Conservation (phyloP, 2,329 filamentous ascomycete species). For the Alternaria consortialis region DNA sequence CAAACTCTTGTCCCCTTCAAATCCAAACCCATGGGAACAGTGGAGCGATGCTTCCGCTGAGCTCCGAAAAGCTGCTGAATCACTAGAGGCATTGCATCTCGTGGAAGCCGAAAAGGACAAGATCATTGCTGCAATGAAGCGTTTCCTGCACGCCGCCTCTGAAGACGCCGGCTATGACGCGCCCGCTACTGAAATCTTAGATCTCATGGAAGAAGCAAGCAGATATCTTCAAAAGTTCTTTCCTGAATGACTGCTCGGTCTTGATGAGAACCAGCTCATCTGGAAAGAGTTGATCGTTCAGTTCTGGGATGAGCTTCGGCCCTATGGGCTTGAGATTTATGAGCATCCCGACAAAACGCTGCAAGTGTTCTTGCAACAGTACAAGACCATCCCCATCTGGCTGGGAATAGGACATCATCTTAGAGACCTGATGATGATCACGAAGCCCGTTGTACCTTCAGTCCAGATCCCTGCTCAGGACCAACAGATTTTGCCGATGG, state of each 20-base stretch:
- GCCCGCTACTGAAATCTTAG: not conserved
- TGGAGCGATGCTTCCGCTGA: not conserved
- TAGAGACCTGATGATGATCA: not conserved
- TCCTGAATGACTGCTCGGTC: not conserved
- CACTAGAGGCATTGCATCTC: not conserved
- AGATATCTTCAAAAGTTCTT: conserved; percentile 2
- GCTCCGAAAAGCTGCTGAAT: not conserved
- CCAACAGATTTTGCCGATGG: not conserved
- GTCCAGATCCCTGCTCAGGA: not conserved
- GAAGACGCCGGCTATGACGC: not conserved
- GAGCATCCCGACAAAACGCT: not conserved
- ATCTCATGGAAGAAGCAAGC: not conserved
- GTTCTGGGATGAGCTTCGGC: conserved; percentile 1
- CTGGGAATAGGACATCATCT: not conserved
- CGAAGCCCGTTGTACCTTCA: not conserved
- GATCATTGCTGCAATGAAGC: not conserved
- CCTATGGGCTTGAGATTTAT: not conserved
- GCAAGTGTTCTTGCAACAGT: not conserved
- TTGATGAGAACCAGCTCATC: not conserved
- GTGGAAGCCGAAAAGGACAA: not conserved
- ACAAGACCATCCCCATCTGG: not conserved
- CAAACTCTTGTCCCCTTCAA: not conserved
- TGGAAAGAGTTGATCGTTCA: not conserved
- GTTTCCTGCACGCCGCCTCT: not conserved
- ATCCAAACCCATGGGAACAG: not conserved